These are phyloP conservation scores for Amoebophrya sp. DNA, from an alignment of 169 alveolate species.

Conservation along the genomic window DNA sequence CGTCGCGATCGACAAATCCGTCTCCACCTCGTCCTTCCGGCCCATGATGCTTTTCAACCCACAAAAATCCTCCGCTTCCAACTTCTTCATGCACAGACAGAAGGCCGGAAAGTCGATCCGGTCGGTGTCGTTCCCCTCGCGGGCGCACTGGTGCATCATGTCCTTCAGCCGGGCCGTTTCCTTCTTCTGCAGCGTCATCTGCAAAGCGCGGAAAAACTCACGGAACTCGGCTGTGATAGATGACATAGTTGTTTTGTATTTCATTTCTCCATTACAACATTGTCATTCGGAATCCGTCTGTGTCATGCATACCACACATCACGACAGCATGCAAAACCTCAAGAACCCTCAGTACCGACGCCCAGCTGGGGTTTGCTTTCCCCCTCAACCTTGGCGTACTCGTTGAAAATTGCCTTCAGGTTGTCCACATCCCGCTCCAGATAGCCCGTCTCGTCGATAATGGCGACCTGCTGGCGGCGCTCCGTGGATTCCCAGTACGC, in stretches of 20 bases:
- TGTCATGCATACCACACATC: too few relatives aligned
- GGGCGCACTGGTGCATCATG: not conserved
- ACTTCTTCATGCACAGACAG: not conserved
- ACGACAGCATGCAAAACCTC: too few relatives aligned
- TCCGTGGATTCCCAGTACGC: not conserved
- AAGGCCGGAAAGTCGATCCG: not conserved
- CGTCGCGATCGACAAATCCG: not conserved
- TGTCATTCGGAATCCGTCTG: too few relatives aligned
- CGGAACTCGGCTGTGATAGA: not conserved
- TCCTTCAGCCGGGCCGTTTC: not conserved
- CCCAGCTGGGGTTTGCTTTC: not conserved
- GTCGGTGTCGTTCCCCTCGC: not conserved
- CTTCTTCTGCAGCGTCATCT: not conserved
- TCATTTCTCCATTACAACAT: too few relatives aligned
- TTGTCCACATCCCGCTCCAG: conserved; percentile 7
- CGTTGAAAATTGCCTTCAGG: conserved; percentile 25
- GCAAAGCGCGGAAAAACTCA: not conserved
- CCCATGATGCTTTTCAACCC: not conserved
- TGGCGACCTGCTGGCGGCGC: not conserved
- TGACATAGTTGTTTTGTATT: too few relatives aligned
- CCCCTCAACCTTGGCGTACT: not conserved
- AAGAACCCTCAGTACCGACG: not conserved
- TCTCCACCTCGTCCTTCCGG: conserved; percentile 1
- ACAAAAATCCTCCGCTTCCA: not conserved
- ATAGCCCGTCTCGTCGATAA: not conserved